Evolutionary conservation across 140 eudicot species (phyloP).

Genomic region (Ambrosia hybrid): DNA sequence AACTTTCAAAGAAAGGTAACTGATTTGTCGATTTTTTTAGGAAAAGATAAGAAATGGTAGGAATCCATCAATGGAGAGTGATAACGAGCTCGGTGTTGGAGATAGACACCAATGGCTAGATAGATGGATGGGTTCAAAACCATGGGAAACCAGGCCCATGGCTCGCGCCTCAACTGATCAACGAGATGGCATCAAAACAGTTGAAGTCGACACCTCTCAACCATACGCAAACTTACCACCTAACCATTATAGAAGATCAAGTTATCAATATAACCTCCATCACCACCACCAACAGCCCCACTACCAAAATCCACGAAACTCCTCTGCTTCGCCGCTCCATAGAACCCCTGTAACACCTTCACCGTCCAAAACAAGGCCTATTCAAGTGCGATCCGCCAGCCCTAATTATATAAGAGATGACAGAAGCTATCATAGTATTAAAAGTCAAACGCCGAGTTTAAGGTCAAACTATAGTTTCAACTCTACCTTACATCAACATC

Average conservation of each 20-base stretch:
- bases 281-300: constrained; percentile 42
- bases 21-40: constrained; percentile 13
- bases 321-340: constrained; percentile 57
- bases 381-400: constrained; percentile 79
- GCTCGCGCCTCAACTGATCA: constrained; percentile 76
- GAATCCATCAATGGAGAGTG: constrained; percentile 62
- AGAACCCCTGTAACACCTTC: constrained; percentile 52
- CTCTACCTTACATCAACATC: constrained; percentile 36
- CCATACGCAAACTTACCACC: constrained; percentile 70
- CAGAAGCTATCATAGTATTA: constrained; percentile 54
- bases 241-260: constrained; percentile 47
- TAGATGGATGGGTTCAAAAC: constrained; percentile 59
- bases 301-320: constrained; percentile 46
- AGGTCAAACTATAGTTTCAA: constrained; percentile 62
- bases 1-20: not conserved
- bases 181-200: constrained; percentile 62
- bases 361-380: constrained; percentile 66
- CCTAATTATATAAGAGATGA: constrained; percentile 67
- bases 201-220: constrained; percentile 73
- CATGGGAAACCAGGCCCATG: constrained; percentile 63
- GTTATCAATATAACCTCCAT: constrained; percentile 42
- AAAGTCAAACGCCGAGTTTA: constrained; percentile 73
- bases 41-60: constrained; percentile 54
- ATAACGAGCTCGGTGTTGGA: constrained; percentile 49
- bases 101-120: constrained; percentile 67